Evolutionary conservation across 805 yeast genomes (phyloP).

Genomic region (Starmerella apicola): DNA sequence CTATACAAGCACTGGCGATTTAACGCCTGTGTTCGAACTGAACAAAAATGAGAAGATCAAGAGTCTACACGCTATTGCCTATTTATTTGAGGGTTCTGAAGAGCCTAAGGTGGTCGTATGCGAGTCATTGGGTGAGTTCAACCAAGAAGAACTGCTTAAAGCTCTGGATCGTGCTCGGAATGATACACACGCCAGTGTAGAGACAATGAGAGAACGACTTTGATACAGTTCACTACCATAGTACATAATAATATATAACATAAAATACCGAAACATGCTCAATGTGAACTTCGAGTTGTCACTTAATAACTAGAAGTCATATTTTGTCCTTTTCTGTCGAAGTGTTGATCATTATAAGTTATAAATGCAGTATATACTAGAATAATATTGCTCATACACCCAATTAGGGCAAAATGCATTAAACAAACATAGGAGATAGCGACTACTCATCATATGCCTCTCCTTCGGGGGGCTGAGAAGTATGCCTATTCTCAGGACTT

Average conservation of each 20-base stretch:
- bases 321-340: too few species aligned
- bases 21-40: constrained; percentile 36
- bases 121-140: constrained; percentile 64
- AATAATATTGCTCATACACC: neutral
- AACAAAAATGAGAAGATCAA: constrained; percentile 27
- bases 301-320: too few species aligned
- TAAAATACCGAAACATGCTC: too few species aligned
- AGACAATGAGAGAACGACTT: constrained; percentile 31
- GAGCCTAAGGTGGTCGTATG: constrained; percentile 47
- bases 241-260: too few species aligned
- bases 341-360: too few species aligned
- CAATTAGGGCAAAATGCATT: neutral
- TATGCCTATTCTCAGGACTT: constrained; percentile 61
- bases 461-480: constrained; percentile 89
- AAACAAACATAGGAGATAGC: neutral
- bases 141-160: constrained; percentile 40
- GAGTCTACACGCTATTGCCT: constrained; percentile 59
- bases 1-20: constrained; percentile 20
- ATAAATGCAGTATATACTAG: too few species aligned
- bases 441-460: constrained; percentile 35
- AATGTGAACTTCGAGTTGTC: too few species aligned
- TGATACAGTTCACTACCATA: too few species aligned
- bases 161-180: constrained; percentile 42
- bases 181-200: constrained; percentile 2
- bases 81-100: constrained; percentile 37